phyloP scores from a whole-genome alignment of 2,329 filamentous ascomycete genomes.

The Diaporthe citri region DNA sequence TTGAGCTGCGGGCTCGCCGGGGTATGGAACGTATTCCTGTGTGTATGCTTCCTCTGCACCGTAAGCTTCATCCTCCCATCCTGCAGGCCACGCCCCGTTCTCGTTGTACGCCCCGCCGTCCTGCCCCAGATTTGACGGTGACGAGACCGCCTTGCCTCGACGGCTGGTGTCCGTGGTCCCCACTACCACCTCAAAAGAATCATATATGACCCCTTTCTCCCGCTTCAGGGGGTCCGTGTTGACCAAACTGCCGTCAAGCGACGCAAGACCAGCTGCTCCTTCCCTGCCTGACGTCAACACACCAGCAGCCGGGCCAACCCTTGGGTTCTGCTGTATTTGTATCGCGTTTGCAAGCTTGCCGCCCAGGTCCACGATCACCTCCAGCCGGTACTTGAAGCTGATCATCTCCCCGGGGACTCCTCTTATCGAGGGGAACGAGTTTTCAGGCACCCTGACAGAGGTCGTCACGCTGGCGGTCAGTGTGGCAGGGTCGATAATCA shows the following conservation, averaged over 20 bases:
- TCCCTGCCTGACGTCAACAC: slow-evolving; percentile 40
- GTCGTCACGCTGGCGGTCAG: slow-evolving; percentile 85
- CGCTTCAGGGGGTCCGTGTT: slow-evolving; percentile 89
- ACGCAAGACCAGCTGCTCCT: slow-evolving; percentile 46
- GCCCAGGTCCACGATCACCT: slow-evolving; percentile 92
- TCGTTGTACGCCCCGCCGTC: slow-evolving; percentile 43
- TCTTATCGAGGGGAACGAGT: slow-evolving; percentile 91
- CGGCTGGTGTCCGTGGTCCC: slow-evolving; percentile 84
- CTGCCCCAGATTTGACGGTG: slow-evolving; percentile 43
- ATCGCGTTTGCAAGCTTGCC: slow-evolving; percentile 83
- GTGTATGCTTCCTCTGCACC: slow-evolving; percentile 31
- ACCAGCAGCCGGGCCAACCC: slow-evolving; percentile 55
- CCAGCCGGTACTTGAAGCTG: slow-evolving; percentile 92
- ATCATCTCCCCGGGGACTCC: slow-evolving; percentile 94
- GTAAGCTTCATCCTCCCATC: slow-evolving; percentile 42
- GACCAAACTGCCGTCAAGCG: slow-evolving; percentile 75
- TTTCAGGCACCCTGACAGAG: slow-evolving; percentile 87
- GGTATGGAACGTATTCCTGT: slow-evolving; percentile 42
- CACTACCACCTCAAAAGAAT: slow-evolving; percentile 87
- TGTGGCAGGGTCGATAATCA: slow-evolving; percentile 87
- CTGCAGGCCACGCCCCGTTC: slow-evolving; percentile 42
- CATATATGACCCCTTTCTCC: slow-evolving; percentile 91
- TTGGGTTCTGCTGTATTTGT: slow-evolving; percentile 70
- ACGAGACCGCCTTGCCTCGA: slow-evolving; percentile 53
- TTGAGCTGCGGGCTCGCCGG: slow-evolving; percentile 41